A percentile compares a stretch with the other conserved stretches of the same genome.
phyloP scores from a whole-genome alignment of 768 basidiomycete genomes.

The Hortiboletus flavorubellus region DNA sequence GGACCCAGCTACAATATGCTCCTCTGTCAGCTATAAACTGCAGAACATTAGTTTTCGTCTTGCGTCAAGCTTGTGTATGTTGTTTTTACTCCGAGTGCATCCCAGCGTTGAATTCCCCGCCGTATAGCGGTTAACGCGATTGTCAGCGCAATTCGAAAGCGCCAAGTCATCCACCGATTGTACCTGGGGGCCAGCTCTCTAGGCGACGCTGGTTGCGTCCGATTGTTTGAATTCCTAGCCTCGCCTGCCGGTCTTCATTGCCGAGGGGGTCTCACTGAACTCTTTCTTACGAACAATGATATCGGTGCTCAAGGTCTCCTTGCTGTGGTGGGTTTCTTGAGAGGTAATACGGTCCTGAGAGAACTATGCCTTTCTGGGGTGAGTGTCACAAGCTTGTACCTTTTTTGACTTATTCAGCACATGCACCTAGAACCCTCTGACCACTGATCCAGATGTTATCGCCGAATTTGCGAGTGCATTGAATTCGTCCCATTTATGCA shows the following conservation, averaged over 20 bases:
- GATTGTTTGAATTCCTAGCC: slow-evolving; percentile 51
- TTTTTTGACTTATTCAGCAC: slow-evolving; percentile 12
- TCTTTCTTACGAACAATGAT: slow-evolving; percentile 54
- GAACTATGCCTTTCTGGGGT: slow-evolving; percentile 59
- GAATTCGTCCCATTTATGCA: slow-evolving; percentile 51
- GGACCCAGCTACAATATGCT: slow-evolving; percentile 32
- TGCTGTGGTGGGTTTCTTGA: slow-evolving; percentile 51
- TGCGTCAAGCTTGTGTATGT: slow-evolving; percentile 28
- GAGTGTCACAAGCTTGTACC: slow-evolving; percentile 20
- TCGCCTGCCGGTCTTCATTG: slow-evolving; percentile 47
- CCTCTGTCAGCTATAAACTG: slow-evolving; percentile 18
- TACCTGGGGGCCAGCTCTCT: slow-evolving; percentile 55
- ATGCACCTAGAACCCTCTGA: slow-evolving; percentile 39
- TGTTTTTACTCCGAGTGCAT: neutral
- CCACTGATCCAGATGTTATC: slow-evolving; percentile 35
- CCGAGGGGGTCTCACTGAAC: slow-evolving; percentile 42
- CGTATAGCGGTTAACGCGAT: slow-evolving; percentile 48
- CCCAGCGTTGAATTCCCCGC: neutral
- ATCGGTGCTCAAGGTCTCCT: slow-evolving; percentile 55
- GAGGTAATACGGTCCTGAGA: slow-evolving; percentile 42
- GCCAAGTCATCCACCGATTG: slow-evolving; percentile 49
- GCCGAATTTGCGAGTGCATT: slow-evolving; percentile 45
- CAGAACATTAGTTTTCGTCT: slow-evolving; percentile 28
- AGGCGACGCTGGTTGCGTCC: slow-evolving; percentile 53
- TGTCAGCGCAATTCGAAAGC: slow-evolving; percentile 43